A percentile compares a stretch with the other conserved stretches of the same genome.
Conservation (phyloP, 257 asterid species). For the Nicotiana tomentosiformis region DNA sequence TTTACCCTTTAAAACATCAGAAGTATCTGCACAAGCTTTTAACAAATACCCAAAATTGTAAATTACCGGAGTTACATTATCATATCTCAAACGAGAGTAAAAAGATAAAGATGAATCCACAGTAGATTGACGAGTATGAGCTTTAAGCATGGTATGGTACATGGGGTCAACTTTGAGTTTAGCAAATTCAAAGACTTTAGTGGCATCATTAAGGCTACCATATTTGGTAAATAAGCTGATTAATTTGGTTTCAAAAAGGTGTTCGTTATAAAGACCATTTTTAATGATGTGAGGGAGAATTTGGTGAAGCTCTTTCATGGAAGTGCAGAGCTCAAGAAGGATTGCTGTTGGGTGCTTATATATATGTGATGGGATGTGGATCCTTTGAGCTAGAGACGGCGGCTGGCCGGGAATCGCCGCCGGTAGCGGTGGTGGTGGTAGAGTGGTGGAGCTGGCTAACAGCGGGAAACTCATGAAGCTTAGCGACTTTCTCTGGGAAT, state of each 20-base stretch:
- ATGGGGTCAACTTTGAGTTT: constrained; percentile 56
- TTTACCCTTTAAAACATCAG: constrained; percentile 50
- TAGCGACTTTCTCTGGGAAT: not conserved
- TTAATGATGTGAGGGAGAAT: constrained; percentile 70
- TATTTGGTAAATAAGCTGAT: constrained; percentile 72
- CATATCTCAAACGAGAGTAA: constrained; percentile 53
- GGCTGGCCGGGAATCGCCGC: not conserved
- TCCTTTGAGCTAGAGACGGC: constrained; percentile 3
- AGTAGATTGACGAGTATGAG: constrained; percentile 38
- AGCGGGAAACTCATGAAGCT: constrained; percentile 13
- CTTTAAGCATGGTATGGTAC: constrained; percentile 75
- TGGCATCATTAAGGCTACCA: constrained; percentile 64
- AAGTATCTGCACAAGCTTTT: constrained; percentile 60
- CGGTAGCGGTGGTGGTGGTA: not conserved
- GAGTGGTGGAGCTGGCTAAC: not conserved
- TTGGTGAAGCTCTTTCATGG: constrained; percentile 66
- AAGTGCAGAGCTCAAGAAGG: constrained; percentile 69
- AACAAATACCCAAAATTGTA: constrained; percentile 56
- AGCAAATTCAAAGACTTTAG: constrained; percentile 59
- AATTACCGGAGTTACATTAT: constrained; percentile 51
- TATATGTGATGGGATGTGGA: constrained; percentile 54
- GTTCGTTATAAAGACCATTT: constrained; percentile 62
- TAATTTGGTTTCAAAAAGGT: constrained; percentile 73
- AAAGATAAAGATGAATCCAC: constrained; percentile 43
- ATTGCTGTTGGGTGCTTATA: constrained; percentile 77